Evolutionary conservation across 441 rosid species (phyloP), one percentile per base, ranked within the genome.

Genomic region (Biscutella auriculata): DNA sequence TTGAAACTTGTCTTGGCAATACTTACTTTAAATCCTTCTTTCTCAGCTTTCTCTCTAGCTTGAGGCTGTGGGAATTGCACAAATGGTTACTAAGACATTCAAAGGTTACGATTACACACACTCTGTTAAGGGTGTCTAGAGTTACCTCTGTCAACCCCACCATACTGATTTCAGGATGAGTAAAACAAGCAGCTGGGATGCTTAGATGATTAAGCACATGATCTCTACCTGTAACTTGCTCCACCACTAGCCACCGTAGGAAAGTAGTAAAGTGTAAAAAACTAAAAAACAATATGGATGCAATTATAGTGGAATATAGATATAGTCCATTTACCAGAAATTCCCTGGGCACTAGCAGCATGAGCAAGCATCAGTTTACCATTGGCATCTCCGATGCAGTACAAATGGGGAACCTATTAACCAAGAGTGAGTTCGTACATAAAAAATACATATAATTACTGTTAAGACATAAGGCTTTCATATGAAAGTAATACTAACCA

Each of bases 291-390:
- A n/a, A n/a, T n/a, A n/a, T n/a, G n/a, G n/a, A n/a, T n/a, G n/a
- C n/a, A n/a, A n/a, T n/a, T n/a, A n/a, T n/a, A n/a, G n/a, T n/a
- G n/a, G n/a, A n/a, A n/a, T n/a, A 19, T 19, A 19, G 23, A 19
- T 19, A 19, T n/a, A 19, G 23, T 4, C 36, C 43, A 34, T 55
- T 44, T 67, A 87, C 98, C 98, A 66, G 98, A 93, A 68, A 93
- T 93, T 81, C 98, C 98, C 79, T 93, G 98, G 53, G 98, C 98
- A 69, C 95, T 92, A 45, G 98, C 98, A 43, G 97, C 94, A 77
- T 88, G 98, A 61, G 98, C 98, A 8, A 93, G 98, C 98, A 93
- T 93, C 96, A 93, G 68, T 80, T 88, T 92, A 58, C 98, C 98
- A 56, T 88, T 88, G 25, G 90, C 97, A 80, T 92, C 97, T 56